phyloP scores from a whole-genome alignment of 768 basidiomycete genomes.

The Tubosaeta sp. region DNA sequence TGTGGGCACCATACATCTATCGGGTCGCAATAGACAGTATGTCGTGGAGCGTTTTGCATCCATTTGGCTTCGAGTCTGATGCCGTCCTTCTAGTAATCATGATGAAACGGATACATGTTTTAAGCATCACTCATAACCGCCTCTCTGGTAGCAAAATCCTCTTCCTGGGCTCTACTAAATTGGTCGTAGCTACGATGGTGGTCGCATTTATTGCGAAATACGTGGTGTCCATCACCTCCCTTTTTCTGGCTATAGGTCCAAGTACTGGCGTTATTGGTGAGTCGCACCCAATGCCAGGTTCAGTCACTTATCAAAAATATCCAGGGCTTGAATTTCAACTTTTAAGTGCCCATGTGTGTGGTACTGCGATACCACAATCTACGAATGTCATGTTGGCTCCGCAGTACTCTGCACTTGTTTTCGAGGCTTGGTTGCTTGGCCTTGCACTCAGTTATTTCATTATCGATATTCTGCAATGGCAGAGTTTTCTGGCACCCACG shows the following conservation, averaged over 20 bases:
- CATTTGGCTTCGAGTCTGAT: neutral
- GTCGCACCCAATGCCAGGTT: neutral
- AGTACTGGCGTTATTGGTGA: constrained; percentile 2
- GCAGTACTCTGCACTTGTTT: constrained; percentile 7
- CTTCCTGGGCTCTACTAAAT: constrained; percentile 6
- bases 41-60: neutral
- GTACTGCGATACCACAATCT: neutral
- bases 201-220: constrained; percentile 5
- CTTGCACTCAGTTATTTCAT: constrained; percentile 13
- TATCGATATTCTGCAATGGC: constrained; percentile 1
- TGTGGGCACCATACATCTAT: constrained; percentile 14
- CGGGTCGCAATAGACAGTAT: constrained; percentile 17
- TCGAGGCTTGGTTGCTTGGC: constrained; percentile 14
- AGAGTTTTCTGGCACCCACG: neutral
- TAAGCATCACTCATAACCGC: constrained; percentile 3
- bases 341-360: constrained; percentile 1
- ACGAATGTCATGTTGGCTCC: neutral
- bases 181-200: constrained; percentile 5
- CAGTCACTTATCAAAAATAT: neutral
- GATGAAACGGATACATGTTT: constrained; percentile 17
- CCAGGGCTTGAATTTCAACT: neutral
- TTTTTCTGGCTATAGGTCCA: constrained; percentile 12
- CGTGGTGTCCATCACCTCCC: constrained; percentile 1
- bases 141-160: neutral
- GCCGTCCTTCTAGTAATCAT: constrained; percentile 9